Conservation (phyloP, 129 eudicot genomes). For the Lactuca saligna region DNA sequence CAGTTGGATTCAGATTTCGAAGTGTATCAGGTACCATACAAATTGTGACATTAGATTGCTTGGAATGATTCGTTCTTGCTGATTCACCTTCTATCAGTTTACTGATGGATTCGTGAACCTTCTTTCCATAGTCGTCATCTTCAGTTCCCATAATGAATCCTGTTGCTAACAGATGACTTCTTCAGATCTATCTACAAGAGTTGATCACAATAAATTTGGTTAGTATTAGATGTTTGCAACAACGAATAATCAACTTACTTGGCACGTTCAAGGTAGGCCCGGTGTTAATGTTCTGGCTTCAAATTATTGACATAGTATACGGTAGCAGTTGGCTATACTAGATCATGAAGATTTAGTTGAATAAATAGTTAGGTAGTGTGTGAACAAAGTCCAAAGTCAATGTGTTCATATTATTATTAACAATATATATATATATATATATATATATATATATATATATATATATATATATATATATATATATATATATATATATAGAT, state of each 20-base stretch:
- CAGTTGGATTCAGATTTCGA: constrained; percentile 18
- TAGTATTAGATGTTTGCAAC: not conserved
- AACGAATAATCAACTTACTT: not conserved
- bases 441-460: too few species aligned
- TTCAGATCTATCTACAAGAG: not conserved
- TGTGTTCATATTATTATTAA: too few species aligned
- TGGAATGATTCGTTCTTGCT: not conserved
- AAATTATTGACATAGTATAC: too few species aligned
- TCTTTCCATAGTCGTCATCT: not conserved
- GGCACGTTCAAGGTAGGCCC: too few species aligned
- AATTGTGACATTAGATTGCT: constrained; percentile 12
- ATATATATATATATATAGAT: too few species aligned
- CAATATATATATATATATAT: too few species aligned
- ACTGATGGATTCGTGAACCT: constrained; percentile 12
- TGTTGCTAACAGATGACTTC: not conserved
- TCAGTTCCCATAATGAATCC: constrained; percentile 10
- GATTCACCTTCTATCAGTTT: not conserved
- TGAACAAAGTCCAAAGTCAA: too few species aligned
- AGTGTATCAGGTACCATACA: constrained; percentile 20
- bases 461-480: too few species aligned
- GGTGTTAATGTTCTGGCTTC: too few species aligned
- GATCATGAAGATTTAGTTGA: too few species aligned
- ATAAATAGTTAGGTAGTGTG: too few species aligned
- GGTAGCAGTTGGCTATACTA: too few species aligned
- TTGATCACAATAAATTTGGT: not conserved